Conservation (phyloP, 202 grass and related monocot genomes). For the Eragrostis tef region DNA sequence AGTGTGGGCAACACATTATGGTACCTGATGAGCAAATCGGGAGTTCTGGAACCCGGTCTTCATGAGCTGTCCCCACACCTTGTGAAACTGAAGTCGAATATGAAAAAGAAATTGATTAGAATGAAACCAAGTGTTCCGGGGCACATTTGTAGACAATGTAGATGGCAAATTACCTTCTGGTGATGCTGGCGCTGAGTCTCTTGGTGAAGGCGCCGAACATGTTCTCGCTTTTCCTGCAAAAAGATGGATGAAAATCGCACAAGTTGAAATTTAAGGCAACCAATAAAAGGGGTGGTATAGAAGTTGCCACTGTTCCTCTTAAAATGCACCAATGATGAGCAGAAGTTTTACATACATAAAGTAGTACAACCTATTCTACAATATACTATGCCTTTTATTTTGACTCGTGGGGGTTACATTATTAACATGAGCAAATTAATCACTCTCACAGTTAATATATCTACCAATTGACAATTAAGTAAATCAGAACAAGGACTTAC, state of each 20-base stretch:
- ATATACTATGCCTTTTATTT: no score
- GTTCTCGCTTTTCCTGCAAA: slow-evolving; percentile 64
- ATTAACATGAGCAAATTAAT: no score
- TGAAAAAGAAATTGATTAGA: slow-evolving; percentile 10
- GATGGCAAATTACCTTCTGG: slow-evolving; percentile 65
- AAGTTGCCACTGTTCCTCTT: neutral
- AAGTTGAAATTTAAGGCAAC: neutral
- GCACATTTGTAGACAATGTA: neutral
- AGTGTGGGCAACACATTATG: neutral
- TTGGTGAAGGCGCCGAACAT: slow-evolving; percentile 73
- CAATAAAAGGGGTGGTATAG: slow-evolving; percentile 11
- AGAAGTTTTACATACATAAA: neutral
- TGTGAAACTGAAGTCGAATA: slow-evolving; percentile 74
- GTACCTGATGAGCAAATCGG: slow-evolving; percentile 96
- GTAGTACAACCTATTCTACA: no score
- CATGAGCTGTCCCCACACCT: slow-evolving; percentile 99
- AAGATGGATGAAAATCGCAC: slow-evolving; percentile 17
- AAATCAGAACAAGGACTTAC: slow-evolving; percentile 52
- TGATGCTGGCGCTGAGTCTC: slow-evolving; percentile 79
- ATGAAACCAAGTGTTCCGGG: neutral
- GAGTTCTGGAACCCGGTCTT: slow-evolving; percentile 99
- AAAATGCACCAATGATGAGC: neutral
- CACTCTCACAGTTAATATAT: neutral
- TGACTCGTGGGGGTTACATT: no score
- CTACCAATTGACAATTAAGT: slow-evolving; percentile 13